Conservation (phyloP, 2,329 filamentous ascomycete species). For the Colletotrichum echinochloae region DNA sequence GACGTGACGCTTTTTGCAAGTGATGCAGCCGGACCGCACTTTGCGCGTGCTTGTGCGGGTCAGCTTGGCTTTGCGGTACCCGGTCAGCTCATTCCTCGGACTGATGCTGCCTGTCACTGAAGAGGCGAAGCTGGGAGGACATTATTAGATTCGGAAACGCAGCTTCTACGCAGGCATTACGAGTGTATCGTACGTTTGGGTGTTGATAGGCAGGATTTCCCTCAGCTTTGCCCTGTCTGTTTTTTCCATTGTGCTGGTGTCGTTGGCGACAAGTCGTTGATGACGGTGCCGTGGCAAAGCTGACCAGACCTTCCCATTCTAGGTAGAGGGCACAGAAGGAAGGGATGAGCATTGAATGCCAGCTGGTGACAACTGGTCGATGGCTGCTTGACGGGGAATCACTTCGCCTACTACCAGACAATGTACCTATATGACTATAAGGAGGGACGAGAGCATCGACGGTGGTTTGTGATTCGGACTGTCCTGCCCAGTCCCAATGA, state of each 20-base stretch:
- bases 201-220: neutral
- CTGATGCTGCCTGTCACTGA: neutral
- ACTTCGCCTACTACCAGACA: neutral
- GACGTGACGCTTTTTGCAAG: slow-evolving; percentile 41
- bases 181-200: neutral
- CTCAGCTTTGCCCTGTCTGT: slow-evolving; percentile 1
- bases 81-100: neutral
- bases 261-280: neutral
- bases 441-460: neutral
- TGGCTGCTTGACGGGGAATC: neutral
- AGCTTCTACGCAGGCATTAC: neutral
- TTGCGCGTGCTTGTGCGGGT: slow-evolving; percentile 40
- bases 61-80: slow-evolving; percentile 27
- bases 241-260: neutral
- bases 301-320: neutral
- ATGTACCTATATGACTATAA: no score
- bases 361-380: neutral
- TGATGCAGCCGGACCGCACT: slow-evolving; percentile 41
- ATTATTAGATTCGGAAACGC: neutral
- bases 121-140: neutral
- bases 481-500: neutral
- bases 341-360: neutral
- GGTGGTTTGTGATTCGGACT: neutral
- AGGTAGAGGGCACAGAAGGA: neutral
- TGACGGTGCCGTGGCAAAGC: neutral